Evolutionary conservation across 139 green algal genomes (phyloP), one percentile per base, ranked within the genome.

Genomic region (Tetradesmus lagerheimii): DNA sequence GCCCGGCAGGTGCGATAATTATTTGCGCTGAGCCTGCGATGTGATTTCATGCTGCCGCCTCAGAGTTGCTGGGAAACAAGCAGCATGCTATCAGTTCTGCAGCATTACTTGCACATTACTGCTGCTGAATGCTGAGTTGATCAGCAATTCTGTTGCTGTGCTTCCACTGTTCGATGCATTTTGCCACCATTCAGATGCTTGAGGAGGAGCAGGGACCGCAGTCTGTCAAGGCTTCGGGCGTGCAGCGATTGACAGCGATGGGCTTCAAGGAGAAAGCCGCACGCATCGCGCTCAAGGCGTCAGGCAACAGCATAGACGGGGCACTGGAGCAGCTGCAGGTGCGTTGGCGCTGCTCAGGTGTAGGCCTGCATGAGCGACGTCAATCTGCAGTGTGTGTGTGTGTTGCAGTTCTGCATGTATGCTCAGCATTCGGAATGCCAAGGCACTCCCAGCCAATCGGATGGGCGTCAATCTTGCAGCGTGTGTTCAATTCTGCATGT

Each of bases 181-280:
- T n/a, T n/a, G n/a, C n/a, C n/a, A 4, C 62, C 12, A 16, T 90
- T 47, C 81, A 89, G 77, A 82, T 85, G 45, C 47, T 90, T 18
- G 88, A 93, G 74, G 39, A 39, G 12, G 45, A 86, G 77, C 50
- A 64, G 50, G 87, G 87, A 27, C 78, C 90, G 0, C 76, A 93
- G 53, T 20, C 67, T 29, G 80, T 91, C 8, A 62, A 89, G 35
- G 25, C 27, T 3, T 37, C 27, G 27, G 41, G 45, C 45, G 81
- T 84, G 38, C 35, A 25, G n/a, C 35, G 31, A 25, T 50, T 90
- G 25, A 37, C 41, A 31, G 37, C 45, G 31, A 75, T 78, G 80
- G 91, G 91, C 31, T 86, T 90, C 47, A 90, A 64, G 43, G 91
- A 90, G 80, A 93, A 80, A 53, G 35, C 41, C 27, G 87, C 62